phyloP scores from a whole-genome alignment of 139 green algal genomes.

The Coelastrella sp. region DNA sequence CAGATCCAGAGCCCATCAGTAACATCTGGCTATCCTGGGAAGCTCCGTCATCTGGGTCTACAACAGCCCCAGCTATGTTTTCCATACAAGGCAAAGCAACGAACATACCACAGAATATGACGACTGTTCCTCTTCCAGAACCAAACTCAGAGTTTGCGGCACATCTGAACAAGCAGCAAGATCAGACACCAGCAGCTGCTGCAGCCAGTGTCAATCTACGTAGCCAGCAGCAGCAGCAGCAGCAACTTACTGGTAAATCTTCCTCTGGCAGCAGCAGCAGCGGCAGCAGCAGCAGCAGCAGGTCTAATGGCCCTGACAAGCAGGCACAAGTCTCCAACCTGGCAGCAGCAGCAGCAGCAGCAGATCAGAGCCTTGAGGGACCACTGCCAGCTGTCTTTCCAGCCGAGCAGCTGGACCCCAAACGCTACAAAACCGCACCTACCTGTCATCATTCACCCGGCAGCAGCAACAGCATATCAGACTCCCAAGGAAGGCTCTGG shows the following conservation, averaged over 20 bases:
- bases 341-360: not conserved
- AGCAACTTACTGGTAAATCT: not conserved
- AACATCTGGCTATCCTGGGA: conserved; percentile 9
- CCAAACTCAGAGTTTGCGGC: not conserved
- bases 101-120: not conserved
- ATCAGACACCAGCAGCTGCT: not conserved
- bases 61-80: conserved; percentile 1
- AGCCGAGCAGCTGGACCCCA: not conserved
- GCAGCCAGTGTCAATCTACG: conserved; percentile 4
- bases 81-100: not conserved
- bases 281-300: conserved; percentile 17
- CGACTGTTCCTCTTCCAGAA: not conserved
- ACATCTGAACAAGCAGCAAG: not conserved
- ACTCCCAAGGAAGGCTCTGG: not conserved
- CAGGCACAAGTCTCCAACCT: not conserved
- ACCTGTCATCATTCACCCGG: not conserved
- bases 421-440: not conserved
- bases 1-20: not conserved
- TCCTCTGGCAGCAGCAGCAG: not conserved
- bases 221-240: too few relatives aligned
- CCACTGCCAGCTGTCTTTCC: not conserved
- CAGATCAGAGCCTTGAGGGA: not conserved
- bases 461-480: not conserved
- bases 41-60: not conserved
- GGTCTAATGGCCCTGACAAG: not conserved